Evolutionary conservation across 768 basidiomycete species (phyloP), one percentile per base, ranked within the genome.

Genomic region (Rickenella mellea): DNA sequence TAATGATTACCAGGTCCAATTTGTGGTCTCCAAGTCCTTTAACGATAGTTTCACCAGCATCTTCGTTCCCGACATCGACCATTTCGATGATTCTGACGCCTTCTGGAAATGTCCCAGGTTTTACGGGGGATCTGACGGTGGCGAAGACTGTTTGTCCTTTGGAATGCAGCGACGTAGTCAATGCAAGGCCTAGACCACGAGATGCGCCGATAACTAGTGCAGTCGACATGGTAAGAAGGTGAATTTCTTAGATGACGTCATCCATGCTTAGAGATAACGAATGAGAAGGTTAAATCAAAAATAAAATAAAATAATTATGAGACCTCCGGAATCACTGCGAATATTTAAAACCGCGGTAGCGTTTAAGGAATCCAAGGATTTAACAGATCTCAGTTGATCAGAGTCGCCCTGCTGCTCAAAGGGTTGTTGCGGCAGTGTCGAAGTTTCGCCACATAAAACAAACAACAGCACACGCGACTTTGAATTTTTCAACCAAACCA

Each of bases 131-230:
- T 19, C 66, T 61, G 1, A 63, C 50, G 1, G 69, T 70, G 0
- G 66, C 70, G 44, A 59, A 67, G 6, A 69, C 64, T 3, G 57
- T 52, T 30, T 55, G 35, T 2, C 56, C 52, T 9, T 55, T 40
- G 17, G 45, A 36, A 8, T 53, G 50, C 11, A 66, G 52, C 2
- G 45, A 44, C 10, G 60, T 51, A 6, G 59, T 58, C 14, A 71
- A 59, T 29, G 65, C 59, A 21, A 63, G 55, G 2, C 70, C 70
- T 2, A 73, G 60, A 14, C 69, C 70, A 27, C 67, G 62, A 6
- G 67, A 67, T 3, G 67, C 71, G 17, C 70, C 70, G 40, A 72
- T 52, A 44, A 72, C 58, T 38, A 72, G 62, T 1, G 55, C 33
- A 7, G 33, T 36, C 24, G 33, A 14, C 33, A 36, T 36, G 33